Evolutionary conservation across 805 yeast genomes (phyloP), one percentile per base, ranked within the genome.

Genomic region (Monosporozyma aquatica): DNA sequence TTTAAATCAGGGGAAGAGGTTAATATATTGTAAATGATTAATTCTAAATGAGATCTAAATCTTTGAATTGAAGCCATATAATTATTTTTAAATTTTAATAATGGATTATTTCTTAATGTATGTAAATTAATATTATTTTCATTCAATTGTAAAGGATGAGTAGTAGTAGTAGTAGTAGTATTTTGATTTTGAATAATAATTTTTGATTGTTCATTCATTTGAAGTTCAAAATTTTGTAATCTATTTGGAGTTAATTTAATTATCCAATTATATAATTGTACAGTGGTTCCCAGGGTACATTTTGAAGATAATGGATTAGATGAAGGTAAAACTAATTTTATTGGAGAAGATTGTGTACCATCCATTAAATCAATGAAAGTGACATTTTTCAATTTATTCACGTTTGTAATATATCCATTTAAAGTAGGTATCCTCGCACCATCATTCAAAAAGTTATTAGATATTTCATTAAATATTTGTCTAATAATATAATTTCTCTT

Each of bases 321-420:
- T 14, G 17, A 7, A 5, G 13, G 18, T 4, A 80, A 61, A 0
- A 80, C 77, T 43, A 86, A 72, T 53, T 72, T 75, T 44, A 89
- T 56, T 13, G 73, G 69, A 23, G 65, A 47, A 25, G 71, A 64
- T 2, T 75, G 65, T 0, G 92, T 71, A 1, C 97, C 97, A 58
- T 92, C 97, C 2, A 73, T 64, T 9, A 92, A 49, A 53, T 87
- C 95, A 4, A 87, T 65, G 60, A 92, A 92, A 0, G 87, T 82
- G 4, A 84, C 70, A 42, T 80, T 82, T 56, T 87, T 87, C 56
- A 87, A 73, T 7, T 71, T 61, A 39, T 96, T 72, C 2, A 86
- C 74, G 0, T 87, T 72, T 42, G 76, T 76, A 18, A 92, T 73
- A 80, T 86, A 80, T 1, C 97, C 98, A 22, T 70, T 66, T 5